Conservation (phyloP, 345 rosid genomes). For the Raphanus sativus region DNA sequence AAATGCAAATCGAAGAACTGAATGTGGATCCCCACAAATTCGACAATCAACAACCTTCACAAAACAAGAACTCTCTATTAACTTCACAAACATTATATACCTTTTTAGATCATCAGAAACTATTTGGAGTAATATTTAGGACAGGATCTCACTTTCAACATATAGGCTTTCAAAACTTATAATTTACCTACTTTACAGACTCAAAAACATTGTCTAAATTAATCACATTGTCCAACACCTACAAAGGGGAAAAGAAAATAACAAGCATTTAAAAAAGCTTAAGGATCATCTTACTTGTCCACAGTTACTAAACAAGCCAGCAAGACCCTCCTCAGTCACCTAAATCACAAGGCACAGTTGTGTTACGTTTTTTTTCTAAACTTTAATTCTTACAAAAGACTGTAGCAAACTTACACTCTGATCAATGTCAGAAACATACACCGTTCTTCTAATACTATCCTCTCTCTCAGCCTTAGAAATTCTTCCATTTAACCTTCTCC, state of each 20-base stretch:
- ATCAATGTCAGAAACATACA: constrained; percentile 46
- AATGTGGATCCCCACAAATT: constrained; percentile 91
- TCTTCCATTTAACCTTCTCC: constrained; percentile 63
- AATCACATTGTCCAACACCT: constrained; percentile 2
- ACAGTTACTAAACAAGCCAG: constrained; percentile 68
- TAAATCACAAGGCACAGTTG: constrained; percentile 31
- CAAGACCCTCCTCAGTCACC: constrained; percentile 91
- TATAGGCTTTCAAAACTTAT: background rate
- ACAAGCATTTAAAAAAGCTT: background rate
- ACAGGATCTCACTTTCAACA: background rate
- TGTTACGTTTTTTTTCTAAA: background rate
- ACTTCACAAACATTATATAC: constrained; percentile 1
- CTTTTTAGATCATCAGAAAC: background rate
- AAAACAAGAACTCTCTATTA: constrained; percentile 20
- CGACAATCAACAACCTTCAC: constrained; percentile 94
- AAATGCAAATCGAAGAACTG: constrained; percentile 93
- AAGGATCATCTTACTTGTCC: constrained; percentile 63
- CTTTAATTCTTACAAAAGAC: background rate
- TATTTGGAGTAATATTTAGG: background rate
- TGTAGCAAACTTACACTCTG: constrained; percentile 37
- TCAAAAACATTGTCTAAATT: background rate
- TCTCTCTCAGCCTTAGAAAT: constrained; percentile 50
- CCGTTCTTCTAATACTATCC: constrained; percentile 52
- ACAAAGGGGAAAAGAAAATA: background rate
- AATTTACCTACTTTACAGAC: background rate